Evolutionary conservation across 257 asterid genomes (phyloP).

Genomic region (Solanum neorickii): DNA sequence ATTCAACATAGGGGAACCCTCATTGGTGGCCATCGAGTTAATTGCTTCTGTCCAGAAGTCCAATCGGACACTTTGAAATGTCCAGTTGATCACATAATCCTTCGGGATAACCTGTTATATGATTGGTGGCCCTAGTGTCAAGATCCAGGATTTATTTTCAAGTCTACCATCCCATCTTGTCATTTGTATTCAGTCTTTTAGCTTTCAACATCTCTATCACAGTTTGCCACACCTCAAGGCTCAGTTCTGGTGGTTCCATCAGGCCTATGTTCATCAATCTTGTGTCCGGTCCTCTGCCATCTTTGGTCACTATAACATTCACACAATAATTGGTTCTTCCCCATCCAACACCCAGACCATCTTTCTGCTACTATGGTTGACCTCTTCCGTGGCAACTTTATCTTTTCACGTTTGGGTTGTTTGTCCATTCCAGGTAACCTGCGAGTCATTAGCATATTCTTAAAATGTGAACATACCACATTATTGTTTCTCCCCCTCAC

Average conservation of each 20-base stretch:
- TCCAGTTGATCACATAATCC: neutral
- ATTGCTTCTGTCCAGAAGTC: neutral
- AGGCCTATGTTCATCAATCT: neutral
- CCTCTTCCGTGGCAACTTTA: neutral
- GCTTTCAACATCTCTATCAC: neutral
- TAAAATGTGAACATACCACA: neutral
- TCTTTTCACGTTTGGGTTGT: neutral
- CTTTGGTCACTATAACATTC: neutral
- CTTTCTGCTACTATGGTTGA: neutral
- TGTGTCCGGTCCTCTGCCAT: neutral
- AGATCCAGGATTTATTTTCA: neutral
- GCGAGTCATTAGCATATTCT: neutral
- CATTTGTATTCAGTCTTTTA: neutral
- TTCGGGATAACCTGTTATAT: neutral
- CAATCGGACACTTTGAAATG: neutral
- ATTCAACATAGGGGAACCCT: neutral
- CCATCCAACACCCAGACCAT: neutral
- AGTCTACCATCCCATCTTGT: neutral
- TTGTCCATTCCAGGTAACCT: neutral
- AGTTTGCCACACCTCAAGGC: neutral
- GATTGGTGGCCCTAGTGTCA: neutral
- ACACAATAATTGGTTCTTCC: neutral
- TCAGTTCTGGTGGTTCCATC: neutral
- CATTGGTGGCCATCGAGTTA: neutral
- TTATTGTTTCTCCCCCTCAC: neutral